Evolutionary conservation across 2,329 filamentous ascomycete species (phyloP).

Genomic region (Metarhizium guizhouense): DNA sequence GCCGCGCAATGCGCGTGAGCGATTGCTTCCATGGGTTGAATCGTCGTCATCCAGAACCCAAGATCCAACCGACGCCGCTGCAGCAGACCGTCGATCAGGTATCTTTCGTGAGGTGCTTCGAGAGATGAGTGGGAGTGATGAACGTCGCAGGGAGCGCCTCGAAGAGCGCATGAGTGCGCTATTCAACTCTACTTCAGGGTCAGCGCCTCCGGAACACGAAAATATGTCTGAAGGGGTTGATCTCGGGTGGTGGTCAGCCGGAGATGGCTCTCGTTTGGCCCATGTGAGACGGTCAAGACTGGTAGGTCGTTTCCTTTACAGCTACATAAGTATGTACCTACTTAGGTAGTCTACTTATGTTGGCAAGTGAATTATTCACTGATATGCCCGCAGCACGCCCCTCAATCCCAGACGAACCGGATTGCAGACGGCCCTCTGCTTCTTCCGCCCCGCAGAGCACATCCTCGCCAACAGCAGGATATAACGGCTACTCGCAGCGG

Average conservation of each 20-base stretch:
- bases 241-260: slow-evolving; percentile 16
- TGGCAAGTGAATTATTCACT: background rate
- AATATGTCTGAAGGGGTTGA: slow-evolving; percentile 9
- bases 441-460: background rate
- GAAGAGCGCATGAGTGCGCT: slow-evolving; percentile 19
- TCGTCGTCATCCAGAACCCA: slow-evolving; percentile 8
- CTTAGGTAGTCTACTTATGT: background rate
- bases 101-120: slow-evolving; percentile 5
- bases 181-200: slow-evolving; percentile 9
- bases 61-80: background rate
- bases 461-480: background rate
- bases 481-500: background rate
- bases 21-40: slow-evolving; percentile 14
- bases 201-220: slow-evolving; percentile 6
- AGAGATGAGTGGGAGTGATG: slow-evolving; percentile 13
- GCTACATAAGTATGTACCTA: too few species aligned
- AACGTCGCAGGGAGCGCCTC: slow-evolving; percentile 15
- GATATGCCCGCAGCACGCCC: background rate
- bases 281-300: slow-evolving; percentile 11
- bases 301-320: slow-evolving; percentile 13
- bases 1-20: slow-evolving; percentile 9
- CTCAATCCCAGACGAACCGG: background rate
- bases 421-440: background rate
- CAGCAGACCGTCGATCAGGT: slow-evolving; percentile 1
- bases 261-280: slow-evolving; percentile 10